Evolutionary conservation across 2,329 filamentous ascomycete genomes (phyloP), one percentile per base, ranked within the genome.

Genomic region (Claviceps lovelessii): DNA sequence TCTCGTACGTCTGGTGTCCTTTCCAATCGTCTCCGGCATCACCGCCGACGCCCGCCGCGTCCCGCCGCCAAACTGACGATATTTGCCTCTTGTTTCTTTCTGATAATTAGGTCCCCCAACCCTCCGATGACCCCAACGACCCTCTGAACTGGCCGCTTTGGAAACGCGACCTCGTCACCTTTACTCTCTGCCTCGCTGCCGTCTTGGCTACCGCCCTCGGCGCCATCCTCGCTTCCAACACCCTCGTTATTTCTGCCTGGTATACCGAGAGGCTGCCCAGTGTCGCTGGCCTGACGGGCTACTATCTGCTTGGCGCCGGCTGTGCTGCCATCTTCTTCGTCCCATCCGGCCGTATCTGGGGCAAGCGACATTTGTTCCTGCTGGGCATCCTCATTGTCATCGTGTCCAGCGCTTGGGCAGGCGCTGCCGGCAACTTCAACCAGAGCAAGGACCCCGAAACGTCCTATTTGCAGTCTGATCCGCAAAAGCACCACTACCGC

Each of bases 121-220:
- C 91, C 2, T 90, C 85, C 58, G 86, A 95, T 68, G 88, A 95
- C 67, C 88, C 88, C 4, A 91, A 94, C 67, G 90, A 96, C 69
- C 90, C 89, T 35, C 75, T 95, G 59, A 77, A 76, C 66, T 96
- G 90, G 90, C 86, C 90, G 28, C 69, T 95, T 57, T 91, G 87
- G 86, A 81, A 80, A 61, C 87, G 90, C 65, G 90, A 96, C 67
- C 62, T 86, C 53, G 90, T 93, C 65, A 85, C 90, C 58, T 74
- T 82, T 56, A 78, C 88, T 58, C 81, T 97, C 31, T 95, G 86
- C 59, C 71, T 93, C 57, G 79, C 86, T 29, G 85, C 87, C 58
- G 84, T 95, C 64, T 85, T 96, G 61, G 90, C 88, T 52, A 87
- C 88, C 13, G 85, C 87, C 0, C 81, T 95, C 10, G 89, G 87